Evolutionary conservation across 176 grass and related monocot genomes (phyloP), one percentile per base, ranked within the genome.

Genomic region (Neostapfia colusana): DNA sequence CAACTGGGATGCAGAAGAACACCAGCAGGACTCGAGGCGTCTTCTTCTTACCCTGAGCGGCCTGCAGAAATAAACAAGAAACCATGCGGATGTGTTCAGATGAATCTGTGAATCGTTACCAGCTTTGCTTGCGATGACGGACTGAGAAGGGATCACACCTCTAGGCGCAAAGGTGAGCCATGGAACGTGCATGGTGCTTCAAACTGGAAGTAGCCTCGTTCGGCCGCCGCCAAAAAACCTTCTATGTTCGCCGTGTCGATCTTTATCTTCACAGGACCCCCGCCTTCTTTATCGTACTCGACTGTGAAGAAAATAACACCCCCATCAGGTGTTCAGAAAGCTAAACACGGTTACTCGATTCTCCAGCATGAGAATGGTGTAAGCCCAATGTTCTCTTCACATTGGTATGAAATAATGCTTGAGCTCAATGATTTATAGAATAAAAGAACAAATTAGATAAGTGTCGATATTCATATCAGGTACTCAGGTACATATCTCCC

Each of bases 401-500:
- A 48, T 2, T 2, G 45, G 45, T 13, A 48, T n/a, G n/a, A 48
- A 16, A 48, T 48, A 42, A 55, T 8, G 16, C 31, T 48, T 48
- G 14, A 50, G 40, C 31, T 41, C 25, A 10, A 57, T 55, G 21
- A 59, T 44, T 12, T 34, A 54, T 23, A 54, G 6, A 54, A 4
- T 54, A 20, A 51, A 48, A 46, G 16, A 28, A 14, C 10, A 28
- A 26, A 64, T 10, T 76, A 82, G 6, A 25, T 20, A 31, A 67
- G 0, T 8, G 26, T 8, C 36, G 42, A 53, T 64, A 11, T 49
- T 63, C 74, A 39, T 69, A 20, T 69, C 5, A 50, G 31, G 18
- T n/a, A n/a, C n/a, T 45, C 11, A 86, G 70, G 55, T 65, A 77
- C 95, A 70, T 93, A 97, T 97, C 95, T 97, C 48, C 78, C 87